phyloP scores from a whole-genome alignment of 106 monocot genomes.

The Agapanthus africanus region DNA sequence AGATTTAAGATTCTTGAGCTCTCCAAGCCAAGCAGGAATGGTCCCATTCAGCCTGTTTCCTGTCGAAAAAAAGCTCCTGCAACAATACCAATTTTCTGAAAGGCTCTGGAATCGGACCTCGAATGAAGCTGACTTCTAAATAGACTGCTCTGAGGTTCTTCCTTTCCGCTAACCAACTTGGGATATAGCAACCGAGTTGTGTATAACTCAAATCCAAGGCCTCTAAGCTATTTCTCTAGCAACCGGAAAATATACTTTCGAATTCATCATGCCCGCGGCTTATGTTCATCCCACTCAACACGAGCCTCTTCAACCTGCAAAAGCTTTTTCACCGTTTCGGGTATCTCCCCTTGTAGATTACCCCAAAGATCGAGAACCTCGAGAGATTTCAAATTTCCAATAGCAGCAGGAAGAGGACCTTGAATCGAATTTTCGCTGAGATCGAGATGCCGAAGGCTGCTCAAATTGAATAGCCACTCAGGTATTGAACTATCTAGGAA shows the following conservation, averaged over 20 bases:
- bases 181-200: no score
- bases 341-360: no score
- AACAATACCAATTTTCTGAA: no score
- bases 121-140: no score
- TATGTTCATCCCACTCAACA: no score
- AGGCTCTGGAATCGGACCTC: no score
- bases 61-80: no score
- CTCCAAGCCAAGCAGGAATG: background rate
- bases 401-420: slow-evolving; percentile 9
- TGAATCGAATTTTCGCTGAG: background rate
- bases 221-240: no score
- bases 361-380: background rate
- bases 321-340: background rate
- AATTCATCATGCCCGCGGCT: no score
- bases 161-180: no score
- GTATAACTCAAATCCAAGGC: no score
- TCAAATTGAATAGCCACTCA: background rate
- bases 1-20: background rate
- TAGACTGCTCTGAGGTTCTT: background rate
- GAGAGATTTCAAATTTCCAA: slow-evolving; percentile 29
- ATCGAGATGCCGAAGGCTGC: background rate
- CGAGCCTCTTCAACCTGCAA: background rate
- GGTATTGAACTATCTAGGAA: background rate
- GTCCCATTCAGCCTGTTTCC: background rate
- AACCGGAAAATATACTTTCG: no score